Percentiles rank a stretch among this genome's conserved stretches.
These are phyloP conservation scores for Phytopythium boreale DNA, from an alignment of 352 stramenopile genomes.

Conservation along the genomic window DNA sequence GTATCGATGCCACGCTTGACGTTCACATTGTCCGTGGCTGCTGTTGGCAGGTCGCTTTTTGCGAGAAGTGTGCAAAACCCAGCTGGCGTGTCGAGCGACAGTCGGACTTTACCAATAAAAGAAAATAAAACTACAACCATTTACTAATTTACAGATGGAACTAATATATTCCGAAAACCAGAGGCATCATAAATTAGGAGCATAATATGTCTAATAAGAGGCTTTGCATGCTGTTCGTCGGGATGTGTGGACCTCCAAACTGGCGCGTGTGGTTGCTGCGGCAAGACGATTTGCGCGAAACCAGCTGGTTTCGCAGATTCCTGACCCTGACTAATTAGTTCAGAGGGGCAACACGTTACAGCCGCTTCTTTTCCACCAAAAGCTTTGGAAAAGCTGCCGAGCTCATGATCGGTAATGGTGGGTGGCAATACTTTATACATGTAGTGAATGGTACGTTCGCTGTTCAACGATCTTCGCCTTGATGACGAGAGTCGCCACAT, in stretches of 20 bases:
- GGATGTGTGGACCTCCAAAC: not conserved
- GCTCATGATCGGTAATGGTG: too few relatives aligned
- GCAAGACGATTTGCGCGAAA: not conserved
- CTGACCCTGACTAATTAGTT: not conserved
- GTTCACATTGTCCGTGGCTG: not conserved
- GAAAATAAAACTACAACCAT: too few relatives aligned
- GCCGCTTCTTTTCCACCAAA: not conserved
- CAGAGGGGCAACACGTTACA: not conserved
- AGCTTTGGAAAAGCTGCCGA: too few relatives aligned
- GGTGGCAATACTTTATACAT: too few relatives aligned
- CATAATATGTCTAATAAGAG: not conserved
- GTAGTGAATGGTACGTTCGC: too few relatives aligned
- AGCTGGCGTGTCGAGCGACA: too few relatives aligned
- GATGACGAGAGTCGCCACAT: too few relatives aligned
- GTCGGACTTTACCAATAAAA: too few relatives aligned
- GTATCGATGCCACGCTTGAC: not conserved
- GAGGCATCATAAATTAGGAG: not conserved
- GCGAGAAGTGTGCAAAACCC: not conserved
- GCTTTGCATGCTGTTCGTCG: not conserved
- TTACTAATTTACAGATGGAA: too few relatives aligned
- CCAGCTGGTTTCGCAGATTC: not conserved
- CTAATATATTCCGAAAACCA: too few relatives aligned
- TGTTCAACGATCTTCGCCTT: too few relatives aligned
- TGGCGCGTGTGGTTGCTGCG: not conserved
- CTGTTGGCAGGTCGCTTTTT: not conserved